These are phyloP conservation scores for Gremmenia infestans DNA, from an alignment of 2,329 filamentous ascomycete species.

Conservation along the genomic window DNA sequence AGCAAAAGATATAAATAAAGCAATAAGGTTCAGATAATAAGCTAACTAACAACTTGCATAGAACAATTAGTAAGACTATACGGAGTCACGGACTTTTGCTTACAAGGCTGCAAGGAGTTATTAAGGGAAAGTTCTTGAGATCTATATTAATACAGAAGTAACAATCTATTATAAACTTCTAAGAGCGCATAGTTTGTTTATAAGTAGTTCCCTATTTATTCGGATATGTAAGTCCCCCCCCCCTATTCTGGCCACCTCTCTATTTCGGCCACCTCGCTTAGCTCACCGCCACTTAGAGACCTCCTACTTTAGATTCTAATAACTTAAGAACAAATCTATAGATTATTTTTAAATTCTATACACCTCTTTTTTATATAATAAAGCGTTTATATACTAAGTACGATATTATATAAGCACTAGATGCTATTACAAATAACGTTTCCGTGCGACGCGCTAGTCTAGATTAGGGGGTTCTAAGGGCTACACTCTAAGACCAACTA, in stretches of 20 bases:
- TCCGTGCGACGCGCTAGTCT: not conserved
- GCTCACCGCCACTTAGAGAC: conserved; percentile 4
- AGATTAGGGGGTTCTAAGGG: not conserved
- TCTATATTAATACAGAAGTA: too few species aligned
- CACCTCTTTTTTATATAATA: not conserved
- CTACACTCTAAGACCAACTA: not conserved
- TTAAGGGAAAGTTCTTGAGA: too few species aligned
- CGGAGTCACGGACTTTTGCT: too few species aligned
- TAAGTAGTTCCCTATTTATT: too few species aligned
- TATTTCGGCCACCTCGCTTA: conserved; percentile 6
- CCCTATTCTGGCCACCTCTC: conserved; percentile 1
- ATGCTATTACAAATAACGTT: not conserved
- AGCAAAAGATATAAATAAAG: too few species aligned
- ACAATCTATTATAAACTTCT: too few species aligned
- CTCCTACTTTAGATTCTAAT: conserved; percentile 2
- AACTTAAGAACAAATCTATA: not conserved
- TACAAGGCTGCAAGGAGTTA: too few species aligned
- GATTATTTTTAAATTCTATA: not conserved
- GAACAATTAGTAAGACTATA: too few species aligned
- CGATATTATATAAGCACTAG: conserved; percentile 1
- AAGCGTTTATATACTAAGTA: conserved; percentile 6
- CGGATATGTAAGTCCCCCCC: too few species aligned
- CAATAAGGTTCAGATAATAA: too few species aligned
- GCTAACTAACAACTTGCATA: too few species aligned
- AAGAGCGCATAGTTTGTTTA: too few species aligned